phyloP scores from a whole-genome alignment of 176 grass and related monocot species.

The Neostapfia colusana region DNA sequence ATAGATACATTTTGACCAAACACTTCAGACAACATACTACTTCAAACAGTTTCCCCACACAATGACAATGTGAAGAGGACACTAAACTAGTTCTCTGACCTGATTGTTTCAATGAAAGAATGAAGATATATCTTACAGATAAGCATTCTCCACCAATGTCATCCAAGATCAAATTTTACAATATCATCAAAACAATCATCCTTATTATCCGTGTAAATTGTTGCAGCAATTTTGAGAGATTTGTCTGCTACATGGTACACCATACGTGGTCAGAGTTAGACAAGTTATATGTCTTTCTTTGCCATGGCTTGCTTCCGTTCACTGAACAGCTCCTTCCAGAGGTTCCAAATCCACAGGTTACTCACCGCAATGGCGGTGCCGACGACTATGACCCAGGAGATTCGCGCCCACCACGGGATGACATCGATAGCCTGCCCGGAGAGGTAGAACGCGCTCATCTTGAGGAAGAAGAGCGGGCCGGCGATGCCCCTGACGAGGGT shows the following conservation, averaged over 20 bases:
- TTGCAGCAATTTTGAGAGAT: constrained; percentile 5
- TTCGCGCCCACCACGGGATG: constrained; percentile 83
- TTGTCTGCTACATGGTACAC: constrained; percentile 6
- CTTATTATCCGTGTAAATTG: not conserved
- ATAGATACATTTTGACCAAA: constrained; percentile 1
- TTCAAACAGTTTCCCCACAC: not conserved
- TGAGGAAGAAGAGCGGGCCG: constrained; percentile 73
- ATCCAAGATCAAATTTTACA: not conserved
- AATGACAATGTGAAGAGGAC: not conserved
- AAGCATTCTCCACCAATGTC: constrained; percentile 27
- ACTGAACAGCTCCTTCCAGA: constrained; percentile 75
- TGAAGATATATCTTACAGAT: constrained; percentile 11
- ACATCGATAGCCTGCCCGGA: constrained; percentile 60
- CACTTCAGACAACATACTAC: not conserved
- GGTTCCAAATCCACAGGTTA: constrained; percentile 92
- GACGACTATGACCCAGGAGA: constrained; percentile 88
- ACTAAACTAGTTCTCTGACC: constrained; percentile 13
- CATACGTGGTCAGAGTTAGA: not conserved
- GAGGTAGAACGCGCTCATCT: constrained; percentile 73
- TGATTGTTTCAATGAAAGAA: constrained; percentile 30
- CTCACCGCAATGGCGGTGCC: constrained; percentile 73
- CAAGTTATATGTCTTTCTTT: constrained; percentile 59
- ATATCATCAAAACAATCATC: constrained; percentile 9
- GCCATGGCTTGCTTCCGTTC: constrained; percentile 39
- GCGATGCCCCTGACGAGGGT: constrained; percentile 68